Conservation (phyloP, 768 basidiomycete genomes). For the Lactarius akahatsu region DNA sequence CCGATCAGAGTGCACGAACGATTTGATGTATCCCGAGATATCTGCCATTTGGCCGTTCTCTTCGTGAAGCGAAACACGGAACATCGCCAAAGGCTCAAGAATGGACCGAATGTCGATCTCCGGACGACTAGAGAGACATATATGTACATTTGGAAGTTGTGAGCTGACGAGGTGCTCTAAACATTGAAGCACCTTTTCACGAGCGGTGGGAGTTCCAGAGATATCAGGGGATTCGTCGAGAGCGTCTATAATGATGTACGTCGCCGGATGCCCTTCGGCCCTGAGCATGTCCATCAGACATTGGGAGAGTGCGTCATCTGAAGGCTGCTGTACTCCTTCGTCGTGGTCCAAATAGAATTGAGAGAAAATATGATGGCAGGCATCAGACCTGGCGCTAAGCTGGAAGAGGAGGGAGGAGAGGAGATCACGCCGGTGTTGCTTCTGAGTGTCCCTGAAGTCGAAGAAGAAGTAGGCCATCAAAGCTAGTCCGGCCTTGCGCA, state of each 20-base stretch:
- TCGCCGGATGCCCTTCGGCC: background rate
- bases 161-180: background rate
- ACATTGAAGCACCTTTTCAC: conserved; percentile 1
- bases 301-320: background rate
- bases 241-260: conserved; percentile 9
- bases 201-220: background rate
- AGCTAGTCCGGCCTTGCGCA: background rate
- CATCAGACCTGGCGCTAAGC: background rate
- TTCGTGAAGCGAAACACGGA: background rate
- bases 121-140: conserved; percentile 7
- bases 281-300: conserved; percentile 10
- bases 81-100: background rate
- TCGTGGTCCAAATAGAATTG: background rate
- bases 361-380: background rate
- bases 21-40: conserved; percentile 1
- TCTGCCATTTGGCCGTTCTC: conserved; percentile 5
- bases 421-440: background rate
- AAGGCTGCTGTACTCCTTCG: background rate
- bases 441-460: conserved; percentile 12
- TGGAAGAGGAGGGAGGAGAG: conserved; percentile 10
- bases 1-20: background rate
- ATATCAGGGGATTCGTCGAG: conserved; percentile 9
- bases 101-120: background rate
- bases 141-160: background rate
- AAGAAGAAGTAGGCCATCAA: conserved; percentile 10